Percentiles rank a stretch among this genome's conserved stretches.
Evolutionary conservation across 805 yeast genomes (phyloP).

Genomic region (Yamadazyma ubonensis): DNA sequence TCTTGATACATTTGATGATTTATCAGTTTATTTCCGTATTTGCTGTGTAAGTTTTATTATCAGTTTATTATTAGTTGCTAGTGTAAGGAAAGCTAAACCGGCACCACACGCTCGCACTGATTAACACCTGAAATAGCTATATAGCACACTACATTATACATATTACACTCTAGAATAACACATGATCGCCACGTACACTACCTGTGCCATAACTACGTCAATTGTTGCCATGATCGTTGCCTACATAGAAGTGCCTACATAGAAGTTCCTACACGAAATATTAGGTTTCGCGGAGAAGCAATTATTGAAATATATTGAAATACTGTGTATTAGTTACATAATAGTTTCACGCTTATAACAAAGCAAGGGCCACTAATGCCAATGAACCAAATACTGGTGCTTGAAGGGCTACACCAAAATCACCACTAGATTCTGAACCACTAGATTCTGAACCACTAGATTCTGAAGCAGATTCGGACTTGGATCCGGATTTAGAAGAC

Average conservation of each 20-base stretch:
- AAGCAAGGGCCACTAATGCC: constrained; percentile 19
- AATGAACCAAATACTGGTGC: constrained; percentile 20
- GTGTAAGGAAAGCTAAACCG: constrained; percentile 10
- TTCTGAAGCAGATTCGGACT: not conserved
- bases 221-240: too few species aligned
- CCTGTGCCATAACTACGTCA: too few species aligned
- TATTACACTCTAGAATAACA: too few species aligned
- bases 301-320: not conserved
- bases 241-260: too few species aligned
- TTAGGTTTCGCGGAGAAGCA: constrained; percentile 2
- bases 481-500: constrained; percentile 1
- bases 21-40: constrained; percentile 27
- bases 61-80: constrained; percentile 22
- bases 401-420: constrained; percentile 15
- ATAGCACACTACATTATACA: too few species aligned
- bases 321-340: constrained; percentile 6
- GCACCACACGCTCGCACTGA: not conserved
- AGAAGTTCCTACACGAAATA: too few species aligned
- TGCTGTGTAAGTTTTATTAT: constrained; percentile 25
- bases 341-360: constrained; percentile 13
- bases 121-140: too few species aligned
- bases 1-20: constrained; percentile 44
- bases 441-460: constrained; percentile 8
- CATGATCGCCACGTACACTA: too few species aligned
- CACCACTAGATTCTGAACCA: constrained; percentile 14